Percentiles rank a stretch among this genome's conserved stretches.
Evolutionary conservation across 192 early-diverging fungal genomes (phyloP).

Genomic region (Blastocladiella britannica): DNA sequence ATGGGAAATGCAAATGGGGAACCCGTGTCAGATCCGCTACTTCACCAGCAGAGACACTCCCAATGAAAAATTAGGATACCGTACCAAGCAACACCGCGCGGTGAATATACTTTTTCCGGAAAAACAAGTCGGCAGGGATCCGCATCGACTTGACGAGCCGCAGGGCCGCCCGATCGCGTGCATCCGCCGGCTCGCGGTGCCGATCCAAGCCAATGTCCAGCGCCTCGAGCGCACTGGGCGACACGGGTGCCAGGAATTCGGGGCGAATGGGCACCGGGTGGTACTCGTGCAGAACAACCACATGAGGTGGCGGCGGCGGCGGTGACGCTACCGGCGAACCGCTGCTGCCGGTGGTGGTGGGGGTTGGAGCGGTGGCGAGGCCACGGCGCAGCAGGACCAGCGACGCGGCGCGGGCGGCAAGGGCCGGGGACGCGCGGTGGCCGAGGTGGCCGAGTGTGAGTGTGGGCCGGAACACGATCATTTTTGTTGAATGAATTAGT

Average conservation of each 20-base stretch:
- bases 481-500: no score
- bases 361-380: no score
- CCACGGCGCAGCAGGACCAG: no score
- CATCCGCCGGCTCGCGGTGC: conserved; percentile 34
- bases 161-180: conserved; percentile 41
- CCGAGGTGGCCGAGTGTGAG: no score
- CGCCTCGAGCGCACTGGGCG: conserved; percentile 31
- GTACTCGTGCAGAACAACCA: background rate
- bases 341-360: no score
- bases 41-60: no score
- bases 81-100: conserved; percentile 60
- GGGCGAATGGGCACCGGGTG: conserved; percentile 33
- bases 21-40: background rate
- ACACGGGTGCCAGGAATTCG: conserved; percentile 30
- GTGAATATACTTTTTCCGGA: conserved; percentile 52
- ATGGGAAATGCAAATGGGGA: background rate
- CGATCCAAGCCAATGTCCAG: conserved; percentile 34
- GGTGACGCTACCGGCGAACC: no score
- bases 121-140: conserved; percentile 43
- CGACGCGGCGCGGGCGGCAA: no score
- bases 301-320: no score
- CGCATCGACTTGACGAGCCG: conserved; percentile 39
- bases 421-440: no score
- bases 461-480: no score
- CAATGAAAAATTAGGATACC: no score